Base-by-base conservation (phyloP, 345 rosid genomes). In the Lepidium aucheri region DNA sequence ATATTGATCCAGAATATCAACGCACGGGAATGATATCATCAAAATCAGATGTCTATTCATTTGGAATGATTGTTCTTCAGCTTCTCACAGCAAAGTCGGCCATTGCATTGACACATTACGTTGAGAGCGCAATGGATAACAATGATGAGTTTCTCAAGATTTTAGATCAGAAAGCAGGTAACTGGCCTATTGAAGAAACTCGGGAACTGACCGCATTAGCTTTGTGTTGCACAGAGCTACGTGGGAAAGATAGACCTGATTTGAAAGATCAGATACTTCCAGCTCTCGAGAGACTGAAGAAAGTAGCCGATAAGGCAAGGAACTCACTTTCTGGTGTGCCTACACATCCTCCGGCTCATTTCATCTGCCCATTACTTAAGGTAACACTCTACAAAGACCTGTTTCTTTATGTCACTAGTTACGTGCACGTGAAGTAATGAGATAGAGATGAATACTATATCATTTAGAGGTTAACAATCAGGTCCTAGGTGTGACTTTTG, bases 1-100 rank as follows among this genome's bases (percentile, higher is more conserved):
- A 93, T 49, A 85, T 90, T 2, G 98, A 93, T 74, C 98, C 97
- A 0, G 97, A 93, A 76, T 90, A 93, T 72, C 98, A 90, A 66
- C 82, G 97, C 60, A 93, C 82, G 0, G 98, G 98, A 30, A 33
- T 71, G 70, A 67, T 90, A 74, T 86, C 91, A 56, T 79, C 85
- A 22, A 83, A 85, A 60, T 93, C 96, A 0, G 98, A 93, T 58
- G 82, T 88, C 5, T 93, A 93, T 63, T 91, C 98, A 15, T 80
- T 83, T 15, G 98, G 97, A 60, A 79, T 93, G 76, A 78, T 93
- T 8, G 38, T 93, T 67, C 75, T 93, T 64, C 97, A 93, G 78
- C 74, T 90, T 68, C 71, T 89, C 51, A 93, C 97, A 11, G 96
- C 83, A 20, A 86, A 86, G 56, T 91, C 87, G 1, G 91, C 94